Percentiles rank a stretch among this genome's conserved stretches.
phyloP scores from a whole-genome alignment of 805 yeast genomes.

The Metschnikowia gelsemii region DNA sequence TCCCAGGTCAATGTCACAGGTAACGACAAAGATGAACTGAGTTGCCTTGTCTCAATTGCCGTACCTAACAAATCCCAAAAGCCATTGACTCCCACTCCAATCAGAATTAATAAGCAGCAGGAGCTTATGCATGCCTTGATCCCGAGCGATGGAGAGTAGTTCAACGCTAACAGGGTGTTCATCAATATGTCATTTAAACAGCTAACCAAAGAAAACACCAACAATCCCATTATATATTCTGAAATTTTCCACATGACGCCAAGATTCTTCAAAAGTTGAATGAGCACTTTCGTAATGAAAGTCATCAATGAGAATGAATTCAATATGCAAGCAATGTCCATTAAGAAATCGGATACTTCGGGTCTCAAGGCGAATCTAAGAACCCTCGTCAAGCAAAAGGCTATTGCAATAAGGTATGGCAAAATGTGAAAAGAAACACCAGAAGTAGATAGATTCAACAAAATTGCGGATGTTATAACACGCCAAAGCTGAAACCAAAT shows the following conservation, averaged over 20 bases:
- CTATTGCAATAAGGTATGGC: conserved; percentile 2
- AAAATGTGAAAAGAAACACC: neutral
- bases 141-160: conserved; percentile 39
- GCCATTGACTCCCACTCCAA: conserved; percentile 53
- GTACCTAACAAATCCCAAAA: conserved; percentile 25
- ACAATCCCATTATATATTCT: conserved; percentile 49
- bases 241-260: conserved; percentile 45
- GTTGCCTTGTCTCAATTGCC: conserved; percentile 6
- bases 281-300: conserved; percentile 25
- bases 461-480: neutral
- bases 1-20: conserved; percentile 25
- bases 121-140: conserved; percentile 56
- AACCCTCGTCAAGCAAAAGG: conserved; percentile 1
- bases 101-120: conserved; percentile 46
- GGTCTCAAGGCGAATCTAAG: conserved; percentile 1
- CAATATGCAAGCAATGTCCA: conserved; percentile 21
- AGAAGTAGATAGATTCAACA: conserved; percentile 8
- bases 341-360: neutral
- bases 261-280: conserved; percentile 40
- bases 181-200: conserved; percentile 53
- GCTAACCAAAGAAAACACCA: conserved; percentile 50
- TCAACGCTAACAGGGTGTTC: conserved; percentile 47
- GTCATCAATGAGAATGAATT: conserved; percentile 30
- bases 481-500: conserved; percentile 17
- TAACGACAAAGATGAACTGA: conserved; percentile 11